Conservation (phyloP, 2,329 filamentous ascomycete genomes). For the Raffaelea deltoideospora region DNA sequence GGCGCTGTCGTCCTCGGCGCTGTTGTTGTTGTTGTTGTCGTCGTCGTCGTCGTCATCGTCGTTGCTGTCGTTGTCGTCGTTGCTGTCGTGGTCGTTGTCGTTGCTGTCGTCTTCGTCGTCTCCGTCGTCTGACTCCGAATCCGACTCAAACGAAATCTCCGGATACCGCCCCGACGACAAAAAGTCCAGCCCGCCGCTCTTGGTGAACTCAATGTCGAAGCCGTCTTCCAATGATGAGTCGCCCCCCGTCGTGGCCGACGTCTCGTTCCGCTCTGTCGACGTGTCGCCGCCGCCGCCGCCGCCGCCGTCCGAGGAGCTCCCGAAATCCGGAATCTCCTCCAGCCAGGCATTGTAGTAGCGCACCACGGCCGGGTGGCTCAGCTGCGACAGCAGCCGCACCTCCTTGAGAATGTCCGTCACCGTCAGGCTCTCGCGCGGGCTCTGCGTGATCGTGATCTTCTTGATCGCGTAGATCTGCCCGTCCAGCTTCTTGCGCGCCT, state of each 20-base stretch:
- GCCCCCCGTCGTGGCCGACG: too few relatives aligned
- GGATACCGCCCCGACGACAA: conserved; percentile 74
- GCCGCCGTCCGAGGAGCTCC: conserved; percentile 20
- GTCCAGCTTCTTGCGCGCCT: conserved; percentile 86
- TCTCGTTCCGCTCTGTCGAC: conserved; percentile 13
- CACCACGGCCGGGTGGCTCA: conserved; percentile 77
- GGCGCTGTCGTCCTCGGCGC: conserved; percentile 19
- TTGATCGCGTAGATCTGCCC: conserved; percentile 92
- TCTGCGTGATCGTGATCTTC: conserved; percentile 82
- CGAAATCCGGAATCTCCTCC: conserved; percentile 47
- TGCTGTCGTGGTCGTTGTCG: conserved; percentile 19
- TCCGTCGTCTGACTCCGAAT: conserved; percentile 27
- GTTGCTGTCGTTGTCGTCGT: conserved; percentile 21
- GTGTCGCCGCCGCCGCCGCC: neutral
- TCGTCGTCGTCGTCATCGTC: conserved; percentile 28
- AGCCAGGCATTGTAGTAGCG: conserved; percentile 95
- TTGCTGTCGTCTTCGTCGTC: conserved; percentile 21
- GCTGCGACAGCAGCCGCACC: conserved; percentile 75
- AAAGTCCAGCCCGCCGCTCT: conserved; percentile 75
- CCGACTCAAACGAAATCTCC: conserved; percentile 58
- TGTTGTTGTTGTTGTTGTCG: conserved; percentile 28
- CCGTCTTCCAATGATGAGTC: conserved; percentile 10
- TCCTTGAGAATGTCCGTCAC: conserved; percentile 76
- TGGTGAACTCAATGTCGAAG: conserved; percentile 42
- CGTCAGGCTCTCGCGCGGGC: conserved; percentile 62